phyloP scores from a whole-genome alignment of 345 rosid species.

The Salix koriyanagi region DNA sequence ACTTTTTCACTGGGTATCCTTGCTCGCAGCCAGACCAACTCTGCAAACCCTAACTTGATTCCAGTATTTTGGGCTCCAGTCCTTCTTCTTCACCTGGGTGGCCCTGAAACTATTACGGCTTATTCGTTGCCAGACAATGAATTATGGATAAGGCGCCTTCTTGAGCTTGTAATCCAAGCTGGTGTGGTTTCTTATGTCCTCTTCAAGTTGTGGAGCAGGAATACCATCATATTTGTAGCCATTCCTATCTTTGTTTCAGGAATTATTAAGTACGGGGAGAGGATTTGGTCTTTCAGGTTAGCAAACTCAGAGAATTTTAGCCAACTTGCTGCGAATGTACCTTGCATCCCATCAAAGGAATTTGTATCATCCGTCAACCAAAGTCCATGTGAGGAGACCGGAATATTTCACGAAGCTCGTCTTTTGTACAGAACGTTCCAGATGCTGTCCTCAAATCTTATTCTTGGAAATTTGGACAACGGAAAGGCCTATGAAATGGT shows the following conservation, averaged over 20 bases:
- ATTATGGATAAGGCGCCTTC: not conserved
- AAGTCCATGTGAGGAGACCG: too few species aligned
- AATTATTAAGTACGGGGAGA: not conserved
- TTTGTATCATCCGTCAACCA: accelerated
- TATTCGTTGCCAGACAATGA: not conserved
- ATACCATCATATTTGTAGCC: not conserved
- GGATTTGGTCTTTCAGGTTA: conserved; percentile 19
- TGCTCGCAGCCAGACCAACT: not conserved
- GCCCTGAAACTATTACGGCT: not conserved
- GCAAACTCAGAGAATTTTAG: conserved; percentile 11
- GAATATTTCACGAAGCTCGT: not conserved
- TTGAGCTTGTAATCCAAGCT: not conserved
- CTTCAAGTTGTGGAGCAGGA: not conserved
- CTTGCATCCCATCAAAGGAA: not conserved
- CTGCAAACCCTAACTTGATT: not conserved
- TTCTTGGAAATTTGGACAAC: not conserved
- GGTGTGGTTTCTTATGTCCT: not conserved
- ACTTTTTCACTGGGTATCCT: not conserved
- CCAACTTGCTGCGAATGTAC: too few species aligned
- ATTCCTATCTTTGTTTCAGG: not conserved
- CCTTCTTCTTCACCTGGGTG: not conserved
- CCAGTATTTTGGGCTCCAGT: not conserved
- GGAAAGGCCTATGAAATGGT: not conserved
- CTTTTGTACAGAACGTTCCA: not conserved
- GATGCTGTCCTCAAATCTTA: not conserved